Evolutionary conservation across 2,329 filamentous ascomycete genomes (phyloP), one percentile per base, ranked within the genome.

Genomic region (Phaeosphaeria sp.): DNA sequence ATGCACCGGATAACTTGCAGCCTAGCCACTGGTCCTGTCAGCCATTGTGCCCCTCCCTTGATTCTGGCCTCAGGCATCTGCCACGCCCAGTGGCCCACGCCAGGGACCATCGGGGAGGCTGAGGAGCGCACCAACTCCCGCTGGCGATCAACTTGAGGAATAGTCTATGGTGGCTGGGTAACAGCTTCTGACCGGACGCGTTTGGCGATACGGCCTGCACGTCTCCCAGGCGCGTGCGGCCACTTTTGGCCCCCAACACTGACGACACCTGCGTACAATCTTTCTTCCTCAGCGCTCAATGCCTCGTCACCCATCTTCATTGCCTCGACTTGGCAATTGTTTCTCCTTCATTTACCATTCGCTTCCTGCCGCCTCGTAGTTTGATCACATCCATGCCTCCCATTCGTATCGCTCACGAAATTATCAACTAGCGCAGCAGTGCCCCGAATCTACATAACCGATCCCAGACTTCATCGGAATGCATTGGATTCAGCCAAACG

Each of bases 401-500:
- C 44, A 54, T 52, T 57, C 62, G 58, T 57, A 57, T 53, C 50
- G 30, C 58, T 50, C 50, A 59, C 53, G 47, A 55, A 33, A 23
- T 48, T 48, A 25, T 43, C 22, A n/a, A n/a, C 36, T 51, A 44
- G 39, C 43, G 39, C 17, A 44, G n/a, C 49, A 18, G 25, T 25
- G 36, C 39, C 36, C 42, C 33, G 18, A 43, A 20, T 22, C 41
- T 39, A 39, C 36, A 30, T 50, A 55, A 39, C 50, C 55, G 27
- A 22, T 15, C 18, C 23, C 42, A 21, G 22, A 36, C 30, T 50
- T 56, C n/a, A 15, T 25, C 54, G 58, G 54, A 21, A 74, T 75
- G 72, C 74, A 75, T 60, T 80, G 78, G 78, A 69, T 78, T 72
- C 56, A 43, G 20, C 41, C 54, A 11, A 60, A 68, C 36, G 58